phyloP scores from a whole-genome alignment of 2,329 filamentous ascomycete genomes.

The Aureobasidium pullulans region DNA sequence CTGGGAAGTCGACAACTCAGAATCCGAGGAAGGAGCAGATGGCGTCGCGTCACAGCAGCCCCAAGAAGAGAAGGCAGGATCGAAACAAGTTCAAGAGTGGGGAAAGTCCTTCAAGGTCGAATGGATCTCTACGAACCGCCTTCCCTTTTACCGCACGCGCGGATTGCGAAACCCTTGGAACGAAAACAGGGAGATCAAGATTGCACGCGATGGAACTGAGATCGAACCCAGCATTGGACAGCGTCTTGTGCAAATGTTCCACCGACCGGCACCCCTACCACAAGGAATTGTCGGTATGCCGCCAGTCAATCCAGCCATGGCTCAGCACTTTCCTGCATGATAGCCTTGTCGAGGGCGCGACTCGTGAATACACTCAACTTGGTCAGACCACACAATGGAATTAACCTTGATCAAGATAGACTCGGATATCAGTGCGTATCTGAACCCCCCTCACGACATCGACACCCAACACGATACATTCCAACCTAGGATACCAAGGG shows the following conservation, averaged over 20 bases:
- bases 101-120: conserved; percentile 87
- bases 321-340: neutral
- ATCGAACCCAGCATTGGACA: conserved; percentile 76
- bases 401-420: too few species aligned
- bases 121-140: conserved; percentile 75
- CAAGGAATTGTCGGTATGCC: neutral
- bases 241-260: conserved; percentile 72
- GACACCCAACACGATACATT: too few species aligned
- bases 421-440: too few species aligned
- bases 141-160: conserved; percentile 83
- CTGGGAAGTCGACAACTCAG: conserved; percentile 73
- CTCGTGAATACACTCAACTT: too few species aligned
- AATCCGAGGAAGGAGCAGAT: conserved; percentile 35
- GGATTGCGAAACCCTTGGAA: conserved; percentile 92
- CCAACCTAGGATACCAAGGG: too few species aligned
- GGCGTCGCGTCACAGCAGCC: conserved; percentile 8
- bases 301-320: neutral
- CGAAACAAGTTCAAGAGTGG: conserved; percentile 58
- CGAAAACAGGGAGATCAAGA: conserved; percentile 90
- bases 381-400: too few species aligned
- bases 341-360: neutral
- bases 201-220: conserved; percentile 89
- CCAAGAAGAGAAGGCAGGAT: conserved; percentile 30
- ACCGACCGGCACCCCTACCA: conserved; percentile 25
- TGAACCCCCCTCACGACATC: too few species aligned